Evolutionary conservation across 106 monocot genomes (phyloP), one percentile per base, ranked within the genome.

Genomic region (Ottelia alismoides): DNA sequence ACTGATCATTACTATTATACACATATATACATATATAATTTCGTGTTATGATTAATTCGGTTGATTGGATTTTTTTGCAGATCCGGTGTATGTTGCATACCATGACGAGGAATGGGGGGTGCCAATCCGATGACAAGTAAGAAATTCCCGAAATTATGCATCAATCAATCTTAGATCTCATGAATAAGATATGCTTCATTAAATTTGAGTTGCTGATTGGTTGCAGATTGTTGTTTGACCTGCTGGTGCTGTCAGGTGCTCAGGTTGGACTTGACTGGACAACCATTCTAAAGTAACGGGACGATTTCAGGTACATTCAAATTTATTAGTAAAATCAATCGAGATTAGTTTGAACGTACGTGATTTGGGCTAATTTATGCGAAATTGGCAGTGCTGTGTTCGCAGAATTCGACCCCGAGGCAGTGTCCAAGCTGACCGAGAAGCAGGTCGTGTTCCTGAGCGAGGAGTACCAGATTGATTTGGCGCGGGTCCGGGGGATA

Each of bases 101-200:
- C 92, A 92, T 59, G 92, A 92, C 46, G 77, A 92, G 29, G 86
- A 78, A 52, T 92, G 92, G 86, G 92, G 92, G 24, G 86, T 86
- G 11, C 86, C 92, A 7, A 72, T 92, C 49, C 81, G 72, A 79
- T 32, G 92, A 86, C 61, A 76, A 65, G 92, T 92, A 27, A 79
- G 61, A 25, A 2, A 1, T n/a, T 30, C 26, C 6, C 16, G 40
- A 7, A 16, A 16, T 16, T 43, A 43, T 43, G n/a, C n/a, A n/a
- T n/a, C n/a, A n/a, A n/a, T n/a, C n/a, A n/a, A n/a, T n/a, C n/a
- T n/a, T n/a, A n/a, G n/a, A n/a, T 2, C 45, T 35, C 22, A 49
- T 30, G 25, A 20, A 2, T 12, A 45, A 30, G 2, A 18, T 31
- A 3, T 22, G 20, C 20, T n/a, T 18, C 5, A 18, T 4, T 20